A percentile compares a stretch with the other conserved stretches of the same genome.
Conservation (phyloP, 176 grass and related monocot genomes). For the Paspalum vaginatum region DNA sequence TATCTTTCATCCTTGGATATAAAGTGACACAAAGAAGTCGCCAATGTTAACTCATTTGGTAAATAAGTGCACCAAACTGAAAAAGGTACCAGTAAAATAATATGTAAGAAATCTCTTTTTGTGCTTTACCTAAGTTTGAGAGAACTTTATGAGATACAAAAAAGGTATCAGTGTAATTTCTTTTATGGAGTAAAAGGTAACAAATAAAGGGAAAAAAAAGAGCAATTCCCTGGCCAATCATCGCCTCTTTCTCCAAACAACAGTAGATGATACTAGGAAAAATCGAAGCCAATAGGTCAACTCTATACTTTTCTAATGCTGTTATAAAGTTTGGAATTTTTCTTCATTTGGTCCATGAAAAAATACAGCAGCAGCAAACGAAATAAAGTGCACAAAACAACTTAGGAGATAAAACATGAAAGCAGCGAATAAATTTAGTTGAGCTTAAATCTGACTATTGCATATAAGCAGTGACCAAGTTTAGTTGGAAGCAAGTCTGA, state of each 20-base stretch:
- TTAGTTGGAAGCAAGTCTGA: conserved; percentile 1
- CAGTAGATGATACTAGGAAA: neutral
- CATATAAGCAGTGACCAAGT: neutral
- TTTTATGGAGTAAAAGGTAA: neutral
- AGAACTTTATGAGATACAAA: neutral
- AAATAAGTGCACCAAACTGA: conserved; percentile 42
- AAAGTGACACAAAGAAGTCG: conserved; percentile 39
- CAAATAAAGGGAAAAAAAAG: neutral
- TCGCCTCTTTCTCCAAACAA: neutral
- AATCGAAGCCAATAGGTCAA: neutral
- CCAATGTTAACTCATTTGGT: conserved; percentile 42
- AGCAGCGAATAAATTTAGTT: neutral
- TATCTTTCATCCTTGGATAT: conserved; percentile 82
- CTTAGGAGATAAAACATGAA: neutral
- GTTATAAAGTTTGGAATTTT: neutral
- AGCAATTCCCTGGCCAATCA: neutral
- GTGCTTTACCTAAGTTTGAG: neutral
- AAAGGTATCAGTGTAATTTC: neutral
- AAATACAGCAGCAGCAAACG: neutral
- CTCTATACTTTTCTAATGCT: neutral
- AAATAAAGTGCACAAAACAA: neutral
- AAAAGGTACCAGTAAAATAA: conserved; percentile 27
- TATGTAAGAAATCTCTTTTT: conserved; percentile 5
- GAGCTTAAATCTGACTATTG: neutral
- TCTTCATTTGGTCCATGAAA: neutral